Percentiles rank a stretch among this genome's conserved stretches.
phyloP scores from a whole-genome alignment of 805 yeast species.

The Pichia nakasei region DNA sequence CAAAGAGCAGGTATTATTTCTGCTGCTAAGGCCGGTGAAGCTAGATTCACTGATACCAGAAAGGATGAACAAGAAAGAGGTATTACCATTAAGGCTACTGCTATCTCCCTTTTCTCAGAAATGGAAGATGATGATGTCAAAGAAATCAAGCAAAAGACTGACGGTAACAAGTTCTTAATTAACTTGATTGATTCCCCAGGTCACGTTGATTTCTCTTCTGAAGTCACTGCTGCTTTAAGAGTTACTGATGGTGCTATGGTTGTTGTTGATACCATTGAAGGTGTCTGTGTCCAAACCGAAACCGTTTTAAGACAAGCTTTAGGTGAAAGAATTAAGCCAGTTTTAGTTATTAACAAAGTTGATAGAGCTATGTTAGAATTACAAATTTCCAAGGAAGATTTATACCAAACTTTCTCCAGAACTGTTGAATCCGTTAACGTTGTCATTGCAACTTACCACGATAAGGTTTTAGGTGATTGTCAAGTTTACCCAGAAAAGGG shows the following conservation, averaged over 20 bases:
- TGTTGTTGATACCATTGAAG: conserved; percentile 98
- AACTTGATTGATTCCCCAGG: conserved; percentile 99
- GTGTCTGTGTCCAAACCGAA: conserved; percentile 99
- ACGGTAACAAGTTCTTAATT: conserved; percentile 89
- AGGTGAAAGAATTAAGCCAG: conserved; percentile 99
- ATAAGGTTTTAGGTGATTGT: conserved; percentile 83
- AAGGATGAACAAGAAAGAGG: conserved; percentile 99
- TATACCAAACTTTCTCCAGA: conserved; percentile 97
- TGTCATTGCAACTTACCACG: conserved; percentile 91
- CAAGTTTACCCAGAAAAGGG: conserved; percentile 99
- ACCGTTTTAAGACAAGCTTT: conserved; percentile 98
- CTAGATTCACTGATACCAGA: conserved; percentile 99
- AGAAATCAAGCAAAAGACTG: conserved; percentile 87
- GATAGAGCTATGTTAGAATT: conserved; percentile 99
- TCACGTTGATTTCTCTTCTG: conserved; percentile 99
- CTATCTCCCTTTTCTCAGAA: conserved; percentile 90
- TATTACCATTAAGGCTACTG: conserved; percentile 98
- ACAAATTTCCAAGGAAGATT: conserved; percentile 98
- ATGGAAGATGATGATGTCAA: conserved; percentile 78
- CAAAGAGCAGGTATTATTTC: conserved; percentile 99
- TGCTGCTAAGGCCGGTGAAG: conserved; percentile 99
- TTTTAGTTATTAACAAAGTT: conserved; percentile 96
- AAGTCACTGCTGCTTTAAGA: conserved; percentile 99
- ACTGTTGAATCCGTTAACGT: conserved; percentile 99
- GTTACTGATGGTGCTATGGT: conserved; percentile 99